phyloP scores from a whole-genome alignment of 2,329 filamentous ascomycete species.

The Penicillium polonicum region DNA sequence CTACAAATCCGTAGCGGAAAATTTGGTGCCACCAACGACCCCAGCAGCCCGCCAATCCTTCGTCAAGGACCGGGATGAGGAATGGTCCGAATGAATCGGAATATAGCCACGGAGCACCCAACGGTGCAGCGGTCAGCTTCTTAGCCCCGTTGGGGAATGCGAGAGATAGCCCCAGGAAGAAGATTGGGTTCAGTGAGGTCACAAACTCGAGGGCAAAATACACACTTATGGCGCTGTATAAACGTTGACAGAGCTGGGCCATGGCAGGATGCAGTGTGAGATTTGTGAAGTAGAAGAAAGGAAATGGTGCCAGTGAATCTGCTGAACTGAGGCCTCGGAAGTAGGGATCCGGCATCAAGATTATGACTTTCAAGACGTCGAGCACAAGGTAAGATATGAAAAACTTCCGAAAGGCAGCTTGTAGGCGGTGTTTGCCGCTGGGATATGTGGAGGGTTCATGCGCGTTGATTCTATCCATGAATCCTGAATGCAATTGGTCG shows the following conservation, averaged over 20 bases:
- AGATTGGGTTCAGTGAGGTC: slow-evolving; percentile 61
- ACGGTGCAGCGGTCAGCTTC: slow-evolving; percentile 58
- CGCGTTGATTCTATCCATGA: slow-evolving; percentile 14
- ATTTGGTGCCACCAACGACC: slow-evolving; percentile 87
- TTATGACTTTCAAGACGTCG: slow-evolving; percentile 66
- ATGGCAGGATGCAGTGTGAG: slow-evolving; percentile 45
- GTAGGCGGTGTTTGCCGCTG: slow-evolving; percentile 49
- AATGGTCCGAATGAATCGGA: slow-evolving; percentile 57
- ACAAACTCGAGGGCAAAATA: slow-evolving; percentile 60
- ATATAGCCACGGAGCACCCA: slow-evolving; percentile 62
- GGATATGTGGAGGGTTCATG: slow-evolving; percentile 33
- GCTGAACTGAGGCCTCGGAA: slow-evolving; percentile 62
- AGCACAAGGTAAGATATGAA: slow-evolving; percentile 63
- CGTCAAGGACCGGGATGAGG: slow-evolving; percentile 46
- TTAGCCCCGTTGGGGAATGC: slow-evolving; percentile 55
- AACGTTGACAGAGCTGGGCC: slow-evolving; percentile 57
- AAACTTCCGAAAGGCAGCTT: slow-evolving; percentile 48
- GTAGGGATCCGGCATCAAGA: slow-evolving; percentile 72
- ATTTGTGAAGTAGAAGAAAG: slow-evolving; percentile 40
- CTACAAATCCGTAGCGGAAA: slow-evolving; percentile 63
- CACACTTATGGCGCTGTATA: slow-evolving; percentile 57
- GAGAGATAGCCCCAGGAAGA: slow-evolving; percentile 55
- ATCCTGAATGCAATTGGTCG: slow-evolving; percentile 23
- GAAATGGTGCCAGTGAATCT: slow-evolving; percentile 45
- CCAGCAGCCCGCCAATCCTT: slow-evolving; percentile 80